phyloP scores from a whole-genome alignment of 495 filamentous ascomycete genomes.

The Aspergillus kassunensis region DNA sequence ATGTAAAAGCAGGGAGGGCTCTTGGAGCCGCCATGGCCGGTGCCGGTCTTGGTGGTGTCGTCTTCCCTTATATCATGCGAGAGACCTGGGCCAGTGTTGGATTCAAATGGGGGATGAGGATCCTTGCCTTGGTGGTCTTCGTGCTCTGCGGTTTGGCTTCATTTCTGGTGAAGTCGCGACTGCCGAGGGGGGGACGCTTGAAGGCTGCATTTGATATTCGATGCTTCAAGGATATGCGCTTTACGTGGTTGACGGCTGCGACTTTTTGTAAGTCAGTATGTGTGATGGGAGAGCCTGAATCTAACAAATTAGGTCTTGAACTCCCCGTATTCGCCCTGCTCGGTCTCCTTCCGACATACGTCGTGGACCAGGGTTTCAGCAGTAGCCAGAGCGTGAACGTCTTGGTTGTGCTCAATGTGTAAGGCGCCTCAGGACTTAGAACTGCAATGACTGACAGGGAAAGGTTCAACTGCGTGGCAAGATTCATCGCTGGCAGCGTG shows the following conservation, averaged over 20 bases:
- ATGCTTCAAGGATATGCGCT: conserved; percentile 50
- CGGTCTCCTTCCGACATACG: conserved; percentile 49
- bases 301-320: too few relatives aligned
- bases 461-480: conserved; percentile 48
- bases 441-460: background rate
- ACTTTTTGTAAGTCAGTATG: too few relatives aligned
- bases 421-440: background rate
- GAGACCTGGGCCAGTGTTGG: conserved; percentile 47
- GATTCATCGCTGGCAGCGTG: conserved; percentile 63
- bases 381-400: conserved; percentile 31
- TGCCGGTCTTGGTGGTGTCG: conserved; percentile 50
- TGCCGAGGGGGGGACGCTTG: conserved; percentile 28
- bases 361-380: conserved; percentile 37
- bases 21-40: conserved; percentile 39
- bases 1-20: conserved; percentile 33
- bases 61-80: conserved; percentile 57
- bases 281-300: too few relatives aligned
- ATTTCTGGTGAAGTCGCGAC: conserved; percentile 30
- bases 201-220: conserved; percentile 49
- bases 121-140: conserved; percentile 56
- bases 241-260: conserved; percentile 35
- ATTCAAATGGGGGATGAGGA: conserved; percentile 58
- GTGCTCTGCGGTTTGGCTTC: conserved; percentile 46
- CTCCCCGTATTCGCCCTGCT: conserved; percentile 49
- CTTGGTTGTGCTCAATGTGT: conserved; percentile 34